These are phyloP conservation scores for Dysphania ambrosioides DNA, from an alignment of 148 eudicot genomes.

Conservation along the genomic window DNA sequence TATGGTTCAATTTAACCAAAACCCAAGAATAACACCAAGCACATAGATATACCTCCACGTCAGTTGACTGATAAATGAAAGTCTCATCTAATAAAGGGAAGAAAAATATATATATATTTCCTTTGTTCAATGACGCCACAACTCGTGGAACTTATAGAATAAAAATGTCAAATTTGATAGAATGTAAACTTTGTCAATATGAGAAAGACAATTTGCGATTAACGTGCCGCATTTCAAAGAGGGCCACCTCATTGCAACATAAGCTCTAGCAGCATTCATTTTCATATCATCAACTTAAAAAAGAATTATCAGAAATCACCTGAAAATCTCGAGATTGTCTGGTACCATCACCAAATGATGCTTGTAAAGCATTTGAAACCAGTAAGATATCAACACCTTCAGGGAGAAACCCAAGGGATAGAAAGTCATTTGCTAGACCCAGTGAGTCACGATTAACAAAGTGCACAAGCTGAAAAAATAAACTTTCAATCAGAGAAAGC, in stretches of 20 bases:
- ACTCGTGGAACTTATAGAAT: background rate
- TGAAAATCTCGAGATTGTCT: slow-evolving; percentile 88
- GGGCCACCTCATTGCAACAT: background rate
- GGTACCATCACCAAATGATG: slow-evolving; percentile 85
- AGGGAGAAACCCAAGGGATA: slow-evolving; percentile 87
- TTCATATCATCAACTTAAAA: slow-evolving; percentile 11
- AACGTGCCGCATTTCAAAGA: background rate
- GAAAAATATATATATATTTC: too few relatives aligned
- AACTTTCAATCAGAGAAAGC: slow-evolving; percentile 3
- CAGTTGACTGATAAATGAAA: background rate
- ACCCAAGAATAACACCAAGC: background rate
- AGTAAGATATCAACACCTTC: slow-evolving; percentile 72
- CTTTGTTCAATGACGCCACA: background rate
- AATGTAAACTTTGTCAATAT: background rate
- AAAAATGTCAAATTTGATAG: background rate
- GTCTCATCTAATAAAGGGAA: too few relatives aligned
- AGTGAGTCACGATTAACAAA: slow-evolving; percentile 95
- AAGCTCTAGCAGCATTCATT: background rate
- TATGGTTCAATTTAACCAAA: background rate
- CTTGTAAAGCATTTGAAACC: slow-evolving; percentile 77
- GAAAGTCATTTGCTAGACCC: slow-evolving; percentile 92
- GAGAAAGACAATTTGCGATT: background rate
- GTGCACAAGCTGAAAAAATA: slow-evolving; percentile 85
- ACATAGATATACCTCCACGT: background rate
- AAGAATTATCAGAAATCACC: slow-evolving; percentile 37